These are phyloP conservation scores for Collybiopsis confluens DNA, from an alignment of 768 basidiomycete genomes.

Conservation along the genomic window DNA sequence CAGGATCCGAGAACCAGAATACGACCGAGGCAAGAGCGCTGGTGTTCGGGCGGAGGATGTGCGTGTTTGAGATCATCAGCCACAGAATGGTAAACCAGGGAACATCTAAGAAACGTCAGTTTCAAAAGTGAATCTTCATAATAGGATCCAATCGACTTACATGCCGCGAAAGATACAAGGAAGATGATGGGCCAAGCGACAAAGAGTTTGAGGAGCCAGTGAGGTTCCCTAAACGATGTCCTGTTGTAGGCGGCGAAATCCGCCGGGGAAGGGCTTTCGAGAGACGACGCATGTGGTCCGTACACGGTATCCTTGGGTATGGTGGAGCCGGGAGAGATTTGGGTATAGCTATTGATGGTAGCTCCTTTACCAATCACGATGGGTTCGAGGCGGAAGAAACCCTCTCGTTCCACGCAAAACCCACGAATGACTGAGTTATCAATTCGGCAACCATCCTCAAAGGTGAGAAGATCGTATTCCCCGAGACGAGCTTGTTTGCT, in stretches of 20 bases:
- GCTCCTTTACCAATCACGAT: slow-evolving; percentile 34
- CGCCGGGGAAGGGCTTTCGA: slow-evolving; percentile 32
- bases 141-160: slow-evolving; percentile 15
- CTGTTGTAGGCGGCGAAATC: slow-evolving; percentile 37
- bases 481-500: slow-evolving; percentile 34
- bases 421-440: slow-evolving; percentile 36
- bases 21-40: slow-evolving; percentile 37
- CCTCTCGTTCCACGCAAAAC: slow-evolving; percentile 43
- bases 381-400: slow-evolving; percentile 35
- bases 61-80: slow-evolving; percentile 33
- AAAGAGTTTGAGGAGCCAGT: slow-evolving; percentile 27
- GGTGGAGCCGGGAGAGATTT: slow-evolving; percentile 35
- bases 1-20: slow-evolving; percentile 37
- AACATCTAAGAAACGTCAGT: slow-evolving; percentile 22
- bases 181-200: slow-evolving; percentile 37
- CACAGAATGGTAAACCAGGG: slow-evolving; percentile 39
- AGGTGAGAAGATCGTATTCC: slow-evolving; percentile 41
- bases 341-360: slow-evolving; percentile 40
- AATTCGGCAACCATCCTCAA: slow-evolving; percentile 40
- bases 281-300: slow-evolving; percentile 43
- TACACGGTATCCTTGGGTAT: slow-evolving; percentile 34
- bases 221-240: slow-evolving; percentile 28
- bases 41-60: slow-evolving; percentile 13
- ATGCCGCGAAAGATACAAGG: slow-evolving; percentile 28
- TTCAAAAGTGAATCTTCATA: not conserved